Evolutionary conservation across 352 stramenopile genomes (phyloP), one percentile per base, ranked within the genome.

Genomic region (Phytopythium oedochilum): DNA sequence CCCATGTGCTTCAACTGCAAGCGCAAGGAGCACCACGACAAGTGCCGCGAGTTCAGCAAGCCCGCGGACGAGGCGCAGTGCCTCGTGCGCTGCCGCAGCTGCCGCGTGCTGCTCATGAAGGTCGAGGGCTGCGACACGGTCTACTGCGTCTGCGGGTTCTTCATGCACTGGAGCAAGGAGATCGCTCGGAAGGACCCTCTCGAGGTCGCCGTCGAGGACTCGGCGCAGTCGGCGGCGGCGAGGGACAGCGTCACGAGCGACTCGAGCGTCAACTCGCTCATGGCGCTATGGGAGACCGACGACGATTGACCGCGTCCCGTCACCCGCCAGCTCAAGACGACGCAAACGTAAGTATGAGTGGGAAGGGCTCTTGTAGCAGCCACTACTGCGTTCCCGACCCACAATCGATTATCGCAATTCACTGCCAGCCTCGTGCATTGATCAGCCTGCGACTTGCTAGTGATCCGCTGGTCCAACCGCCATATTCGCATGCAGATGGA

Each of bases 1-100:
- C 40, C 46, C 7, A 59, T 84, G 22, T 88, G 78, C 45, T 88
- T 83, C 57, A 73, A 69, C 48, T 88, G 78, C 60, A 85, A 86
- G 46, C 47, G 61, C 18, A 23, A 28, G 5, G 60, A 55, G 20
- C 68, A 77, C 18, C 72, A 86, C 46, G 35, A 61, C 17, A 43
- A 47, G 12, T 65, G 60, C n/a, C 47, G 51, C 0, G 60, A 72
- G n/a, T 36, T 45, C 18, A 48, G 51, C 1, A 60, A 70, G 6
- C 61, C 59, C 6, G 65, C 64, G 5, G 45, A 70, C 32, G 57
- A 66, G 23, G 46, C 53, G 5, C 59, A 43, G n/a, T 65, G 59
- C 31, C 36, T 88, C 11, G 67, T 80, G 9, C 60, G 59, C 9
- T 88, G 77, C 28, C 71, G 69, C 39, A 46, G 42, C 25, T 88